phyloP scores from a whole-genome alignment of 225 moss, liverwort and hornwort species.

The Pleurozium schreberi region DNA sequence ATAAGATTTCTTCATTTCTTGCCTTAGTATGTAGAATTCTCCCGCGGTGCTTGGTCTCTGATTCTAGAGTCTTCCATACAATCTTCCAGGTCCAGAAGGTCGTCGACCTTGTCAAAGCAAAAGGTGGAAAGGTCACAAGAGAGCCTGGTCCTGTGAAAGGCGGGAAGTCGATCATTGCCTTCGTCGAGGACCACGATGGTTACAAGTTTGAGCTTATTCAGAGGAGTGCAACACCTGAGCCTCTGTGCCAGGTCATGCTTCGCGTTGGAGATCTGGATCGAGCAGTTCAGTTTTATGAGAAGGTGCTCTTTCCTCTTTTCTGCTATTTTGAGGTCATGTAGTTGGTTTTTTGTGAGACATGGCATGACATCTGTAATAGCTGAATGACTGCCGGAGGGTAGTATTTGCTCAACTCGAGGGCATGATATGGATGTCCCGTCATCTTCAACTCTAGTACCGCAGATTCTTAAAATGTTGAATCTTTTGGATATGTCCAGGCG shows the following conservation, averaged over 20 bases:
- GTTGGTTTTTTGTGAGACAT: neutral
- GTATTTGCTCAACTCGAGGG: neutral
- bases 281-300: slow-evolving; percentile 82
- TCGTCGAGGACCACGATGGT: slow-evolving; percentile 80
- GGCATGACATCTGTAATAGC: neutral
- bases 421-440: neutral
- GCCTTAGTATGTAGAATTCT: neutral
- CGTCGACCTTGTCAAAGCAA: slow-evolving; percentile 76
- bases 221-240: slow-evolving; percentile 74
- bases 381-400: neutral
- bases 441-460: neutral
- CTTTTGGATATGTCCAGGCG: slow-evolving; percentile 34
- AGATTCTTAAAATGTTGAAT: neutral
- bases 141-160: slow-evolving; percentile 98
- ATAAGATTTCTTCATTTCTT: neutral
- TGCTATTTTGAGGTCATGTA: neutral
- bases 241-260: slow-evolving; percentile 91
- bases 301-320: slow-evolving; percentile 20
- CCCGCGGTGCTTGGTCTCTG: neutral
- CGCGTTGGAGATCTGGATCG: slow-evolving; percentile 88
- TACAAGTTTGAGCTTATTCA: slow-evolving; percentile 97
- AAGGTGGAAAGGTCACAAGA: slow-evolving; percentile 88
- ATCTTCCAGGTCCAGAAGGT: slow-evolving; percentile 70
- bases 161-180: slow-evolving; percentile 78
- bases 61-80: neutral